Evolutionary conservation across 2,329 filamentous ascomycete genomes (phyloP).

Genomic region (Penicillium brevicompactum): DNA sequence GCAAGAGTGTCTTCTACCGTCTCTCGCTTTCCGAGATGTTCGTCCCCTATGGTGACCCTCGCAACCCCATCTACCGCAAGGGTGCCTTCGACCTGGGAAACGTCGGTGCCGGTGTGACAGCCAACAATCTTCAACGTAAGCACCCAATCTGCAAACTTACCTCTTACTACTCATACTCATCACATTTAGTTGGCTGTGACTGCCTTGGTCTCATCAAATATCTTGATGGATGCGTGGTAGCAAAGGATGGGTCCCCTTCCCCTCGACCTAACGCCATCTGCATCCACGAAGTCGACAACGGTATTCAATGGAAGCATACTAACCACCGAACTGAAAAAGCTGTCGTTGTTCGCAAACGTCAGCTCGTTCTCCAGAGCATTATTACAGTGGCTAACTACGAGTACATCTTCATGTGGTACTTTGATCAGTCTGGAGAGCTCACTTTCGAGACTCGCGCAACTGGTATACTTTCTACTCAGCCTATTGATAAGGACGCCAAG

Average conservation of each 20-base stretch:
- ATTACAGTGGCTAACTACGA: slow-evolving; percentile 49
- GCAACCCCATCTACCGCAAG: slow-evolving; percentile 46
- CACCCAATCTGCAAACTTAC: too few species aligned
- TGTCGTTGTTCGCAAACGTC: slow-evolving; percentile 35
- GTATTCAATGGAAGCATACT: slow-evolving; percentile 46
- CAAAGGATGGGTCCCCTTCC: slow-evolving; percentile 36
- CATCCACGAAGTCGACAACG: slow-evolving; percentile 44
- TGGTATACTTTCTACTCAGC: slow-evolving; percentile 48
- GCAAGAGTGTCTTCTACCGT: slow-evolving; percentile 45
- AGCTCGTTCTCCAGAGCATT: slow-evolving; percentile 42
- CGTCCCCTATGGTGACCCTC: slow-evolving; percentile 48
- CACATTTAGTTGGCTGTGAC: slow-evolving; percentile 40
- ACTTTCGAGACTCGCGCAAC: slow-evolving; percentile 48
- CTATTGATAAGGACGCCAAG: slow-evolving; percentile 37
- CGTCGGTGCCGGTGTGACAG: slow-evolving; percentile 45
- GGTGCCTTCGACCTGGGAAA: slow-evolving; percentile 50
- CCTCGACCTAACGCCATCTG: slow-evolving; percentile 47
- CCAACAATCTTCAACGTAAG: slow-evolving; percentile 41
- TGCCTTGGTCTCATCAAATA: slow-evolving; percentile 50
- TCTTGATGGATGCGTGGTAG: slow-evolving; percentile 44
- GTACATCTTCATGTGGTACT: slow-evolving; percentile 48
- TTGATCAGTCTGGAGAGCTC: slow-evolving; percentile 45
- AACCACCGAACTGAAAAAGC: slow-evolving; percentile 41
- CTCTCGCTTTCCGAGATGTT: slow-evolving; percentile 49
- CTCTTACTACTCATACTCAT: too few species aligned